Evolutionary conservation across 352 stramenopile genomes (phyloP).

Genomic region (Pythium aphanidermatum): DNA sequence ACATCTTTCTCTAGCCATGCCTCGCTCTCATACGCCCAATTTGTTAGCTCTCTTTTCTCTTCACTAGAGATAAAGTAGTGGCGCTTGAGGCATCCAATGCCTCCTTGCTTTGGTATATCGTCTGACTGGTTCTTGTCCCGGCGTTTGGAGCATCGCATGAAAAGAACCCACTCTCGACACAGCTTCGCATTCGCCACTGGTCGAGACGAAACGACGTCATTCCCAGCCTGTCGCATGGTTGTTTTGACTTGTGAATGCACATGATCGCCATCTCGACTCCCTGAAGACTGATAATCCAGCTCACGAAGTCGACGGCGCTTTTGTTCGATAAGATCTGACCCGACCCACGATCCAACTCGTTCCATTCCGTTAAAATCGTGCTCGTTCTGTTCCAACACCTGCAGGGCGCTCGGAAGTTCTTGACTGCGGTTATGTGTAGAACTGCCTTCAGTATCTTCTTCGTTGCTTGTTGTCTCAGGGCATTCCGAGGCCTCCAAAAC

Average conservation of each 20-base stretch:
- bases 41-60: constrained; percentile 51
- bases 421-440: too few relatives aligned
- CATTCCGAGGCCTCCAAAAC: constrained; percentile 18
- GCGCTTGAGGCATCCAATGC: constrained; percentile 54
- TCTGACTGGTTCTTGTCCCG: constrained; percentile 3
- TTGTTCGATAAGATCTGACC: constrained; percentile 42
- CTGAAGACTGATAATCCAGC: constrained; percentile 6
- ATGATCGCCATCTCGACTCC: constrained; percentile 28
- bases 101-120: constrained; percentile 14
- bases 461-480: background rate
- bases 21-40: constrained; percentile 58
- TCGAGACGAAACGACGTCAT: constrained; percentile 34
- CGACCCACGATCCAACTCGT: constrained; percentile 56
- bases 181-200: constrained; percentile 33
- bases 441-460: background rate
- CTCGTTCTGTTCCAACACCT: constrained; percentile 34
- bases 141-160: constrained; percentile 41
- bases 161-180: constrained; percentile 71
- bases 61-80: constrained; percentile 70
- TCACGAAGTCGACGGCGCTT: constrained; percentile 29
- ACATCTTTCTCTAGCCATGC: constrained; percentile 60
- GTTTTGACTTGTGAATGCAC: constrained; percentile 40
- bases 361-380: constrained; percentile 55
- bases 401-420: constrained; percentile 29
- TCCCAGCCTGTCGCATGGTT: constrained; percentile 1